These are phyloP conservation scores for Penicillium paxilli DNA, from an alignment of 495 filamentous ascomycete genomes.

Conservation along the genomic window DNA sequence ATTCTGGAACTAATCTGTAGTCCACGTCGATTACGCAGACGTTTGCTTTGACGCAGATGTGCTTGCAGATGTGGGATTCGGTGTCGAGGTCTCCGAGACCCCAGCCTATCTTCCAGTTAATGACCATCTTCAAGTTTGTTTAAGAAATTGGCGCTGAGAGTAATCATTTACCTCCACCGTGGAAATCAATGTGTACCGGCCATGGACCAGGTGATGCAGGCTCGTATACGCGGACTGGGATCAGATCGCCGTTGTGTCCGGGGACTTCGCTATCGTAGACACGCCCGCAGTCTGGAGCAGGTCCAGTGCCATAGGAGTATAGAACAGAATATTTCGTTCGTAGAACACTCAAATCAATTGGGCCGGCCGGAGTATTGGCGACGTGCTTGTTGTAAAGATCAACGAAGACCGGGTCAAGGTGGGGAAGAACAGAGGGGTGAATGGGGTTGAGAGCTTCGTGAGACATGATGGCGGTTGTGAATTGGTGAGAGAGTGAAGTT, in stretches of 20 bases:
- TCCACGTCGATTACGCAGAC: slow-evolving; percentile 53
- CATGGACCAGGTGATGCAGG: slow-evolving; percentile 43
- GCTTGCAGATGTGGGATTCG: slow-evolving; percentile 36
- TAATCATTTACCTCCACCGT: slow-evolving; percentile 31
- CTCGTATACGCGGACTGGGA: slow-evolving; percentile 46
- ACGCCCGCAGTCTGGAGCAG: slow-evolving; percentile 24
- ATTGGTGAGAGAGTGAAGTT: background rate
- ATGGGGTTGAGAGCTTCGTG: slow-evolving; percentile 35
- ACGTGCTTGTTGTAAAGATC: slow-evolving; percentile 31
- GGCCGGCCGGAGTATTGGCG: slow-evolving; percentile 27
- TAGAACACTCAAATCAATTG: slow-evolving; percentile 27
- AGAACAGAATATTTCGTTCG: slow-evolving; percentile 30
- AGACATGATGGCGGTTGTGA: slow-evolving; percentile 9
- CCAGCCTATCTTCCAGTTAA: slow-evolving; percentile 34
- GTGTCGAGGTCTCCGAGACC: slow-evolving; percentile 47
- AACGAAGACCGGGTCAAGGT: slow-evolving; percentile 30
- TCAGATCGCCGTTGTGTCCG: slow-evolving; percentile 40
- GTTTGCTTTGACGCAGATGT: slow-evolving; percentile 32
- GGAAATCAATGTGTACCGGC: slow-evolving; percentile 49
- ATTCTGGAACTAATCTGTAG: slow-evolving; percentile 52
- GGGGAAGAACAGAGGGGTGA: slow-evolving; percentile 25
- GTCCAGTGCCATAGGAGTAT: slow-evolving; percentile 31
- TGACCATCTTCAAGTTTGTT: background rate
- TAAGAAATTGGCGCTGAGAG: background rate
- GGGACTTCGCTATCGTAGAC: slow-evolving; percentile 34